Evolutionary conservation across 2,329 filamentous ascomycete species (phyloP).

Genomic region (Verticillium klebahnii): DNA sequence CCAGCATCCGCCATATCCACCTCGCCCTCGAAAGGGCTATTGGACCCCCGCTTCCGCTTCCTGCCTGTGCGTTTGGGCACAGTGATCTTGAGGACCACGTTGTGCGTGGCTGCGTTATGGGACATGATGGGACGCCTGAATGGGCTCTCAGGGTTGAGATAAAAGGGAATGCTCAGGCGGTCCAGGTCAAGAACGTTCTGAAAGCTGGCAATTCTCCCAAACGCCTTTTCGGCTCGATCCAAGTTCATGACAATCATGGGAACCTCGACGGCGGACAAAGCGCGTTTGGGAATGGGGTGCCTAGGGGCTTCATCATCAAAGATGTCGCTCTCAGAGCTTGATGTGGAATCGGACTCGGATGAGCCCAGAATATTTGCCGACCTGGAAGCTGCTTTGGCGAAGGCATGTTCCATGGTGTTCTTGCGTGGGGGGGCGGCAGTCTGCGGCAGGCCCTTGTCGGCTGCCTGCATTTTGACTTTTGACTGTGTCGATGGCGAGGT

Average conservation of each 20-base stretch:
- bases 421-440: neutral
- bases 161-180: conserved; percentile 58
- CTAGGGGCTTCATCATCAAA: conserved; percentile 9
- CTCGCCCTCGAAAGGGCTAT: conserved; percentile 57
- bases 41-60: conserved; percentile 75
- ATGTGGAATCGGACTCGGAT: neutral
- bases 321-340: neutral
- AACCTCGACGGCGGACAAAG: conserved; percentile 35
- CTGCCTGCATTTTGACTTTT: neutral
- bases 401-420: neutral
- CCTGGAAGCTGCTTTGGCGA: neutral
- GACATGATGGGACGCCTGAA: conserved; percentile 76
- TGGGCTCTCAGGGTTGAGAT: conserved; percentile 74
- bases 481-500: neutral
- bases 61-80: conserved; percentile 83
- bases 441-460: neutral
- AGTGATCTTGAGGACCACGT: conserved; percentile 80
- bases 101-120: conserved; percentile 70
- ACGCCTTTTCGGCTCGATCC: conserved; percentile 36
- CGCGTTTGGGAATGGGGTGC: conserved; percentile 28
- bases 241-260: conserved; percentile 38
- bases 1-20: conserved; percentile 19
- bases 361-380: neutral
- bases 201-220: conserved; percentile 32
- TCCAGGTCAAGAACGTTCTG: conserved; percentile 41